These are phyloP conservation scores for Aspergillus asperescens DNA, from an alignment of 495 filamentous ascomycete species.

Conservation along the genomic window DNA sequence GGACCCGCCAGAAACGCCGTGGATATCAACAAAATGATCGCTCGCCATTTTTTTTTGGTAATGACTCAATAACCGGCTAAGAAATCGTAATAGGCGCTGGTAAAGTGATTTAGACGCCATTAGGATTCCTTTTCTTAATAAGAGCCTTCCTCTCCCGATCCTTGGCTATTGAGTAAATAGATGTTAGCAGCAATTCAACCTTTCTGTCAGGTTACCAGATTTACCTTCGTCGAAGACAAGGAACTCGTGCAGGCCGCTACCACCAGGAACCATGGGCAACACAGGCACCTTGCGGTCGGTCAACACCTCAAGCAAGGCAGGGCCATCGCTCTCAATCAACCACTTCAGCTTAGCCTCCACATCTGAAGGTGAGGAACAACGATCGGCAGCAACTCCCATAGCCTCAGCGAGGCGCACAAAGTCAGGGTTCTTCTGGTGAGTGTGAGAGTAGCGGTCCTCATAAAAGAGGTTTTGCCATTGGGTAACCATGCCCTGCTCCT, in stretches of 20 bases:
- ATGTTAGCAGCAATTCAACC: background rate
- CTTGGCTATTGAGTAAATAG: slow-evolving; percentile 50
- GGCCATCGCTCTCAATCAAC: slow-evolving; percentile 78
- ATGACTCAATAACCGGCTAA: slow-evolving; percentile 15
- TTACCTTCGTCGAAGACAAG: slow-evolving; percentile 80
- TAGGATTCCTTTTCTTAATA: slow-evolving; percentile 57
- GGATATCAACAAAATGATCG: slow-evolving; percentile 40
- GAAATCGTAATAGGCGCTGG: slow-evolving; percentile 17
- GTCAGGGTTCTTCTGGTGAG: slow-evolving; percentile 83
- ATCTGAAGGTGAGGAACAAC: slow-evolving; percentile 62
- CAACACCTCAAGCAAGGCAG: slow-evolving; percentile 60
- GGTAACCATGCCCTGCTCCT: slow-evolving; percentile 92
- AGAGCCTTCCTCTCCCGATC: slow-evolving; percentile 66
- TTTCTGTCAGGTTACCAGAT: slow-evolving; percentile 1
- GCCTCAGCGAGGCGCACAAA: slow-evolving; percentile 80
- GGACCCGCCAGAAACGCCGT: slow-evolving; percentile 44
- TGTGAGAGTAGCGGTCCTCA: slow-evolving; percentile 85
- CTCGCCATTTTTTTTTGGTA: slow-evolving; percentile 24
- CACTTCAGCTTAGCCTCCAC: slow-evolving; percentile 76
- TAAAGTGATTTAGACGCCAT: slow-evolving; percentile 18
- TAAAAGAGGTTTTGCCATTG: slow-evolving; percentile 96
- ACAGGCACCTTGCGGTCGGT: slow-evolving; percentile 92
- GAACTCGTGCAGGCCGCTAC: slow-evolving; percentile 87
- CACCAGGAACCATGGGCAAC: slow-evolving; percentile 90
- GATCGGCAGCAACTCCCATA: slow-evolving; percentile 70